A percentile compares a stretch with the other conserved stretches of the same genome.
Evolutionary conservation across 2,329 filamentous ascomycete species (phyloP).

Genomic region (Fusarium irregulare): DNA sequence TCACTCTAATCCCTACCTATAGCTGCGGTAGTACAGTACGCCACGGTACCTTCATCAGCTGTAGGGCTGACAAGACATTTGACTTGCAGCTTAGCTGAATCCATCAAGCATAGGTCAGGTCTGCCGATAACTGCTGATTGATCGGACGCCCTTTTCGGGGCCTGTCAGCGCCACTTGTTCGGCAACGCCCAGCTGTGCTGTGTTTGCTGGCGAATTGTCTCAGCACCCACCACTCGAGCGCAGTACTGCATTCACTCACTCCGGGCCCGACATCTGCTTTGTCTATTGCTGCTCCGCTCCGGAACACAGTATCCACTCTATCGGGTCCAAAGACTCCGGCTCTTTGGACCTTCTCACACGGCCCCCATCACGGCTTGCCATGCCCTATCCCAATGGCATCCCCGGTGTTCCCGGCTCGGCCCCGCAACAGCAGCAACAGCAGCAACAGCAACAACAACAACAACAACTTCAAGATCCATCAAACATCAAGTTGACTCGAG

Average conservation of each 20-base stretch:
- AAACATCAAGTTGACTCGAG: slow-evolving; percentile 66
- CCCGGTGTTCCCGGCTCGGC: slow-evolving; percentile 36
- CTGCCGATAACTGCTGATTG: slow-evolving; percentile 1
- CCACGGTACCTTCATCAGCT: background rate
- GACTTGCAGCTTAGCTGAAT: slow-evolving; percentile 32
- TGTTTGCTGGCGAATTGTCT: slow-evolving; percentile 5
- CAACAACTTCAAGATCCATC: slow-evolving; percentile 52
- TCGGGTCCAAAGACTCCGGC: slow-evolving; percentile 12
- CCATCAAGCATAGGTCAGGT: slow-evolving; percentile 9
- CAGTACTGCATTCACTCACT: background rate
- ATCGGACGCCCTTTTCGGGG: slow-evolving; percentile 17
- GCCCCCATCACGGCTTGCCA: slow-evolving; percentile 12
- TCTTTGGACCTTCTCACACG: background rate
- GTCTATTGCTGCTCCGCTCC: slow-evolving; percentile 1
- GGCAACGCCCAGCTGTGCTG: slow-evolving; percentile 4
- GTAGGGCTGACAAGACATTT: slow-evolving; percentile 28
- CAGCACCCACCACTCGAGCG: background rate
- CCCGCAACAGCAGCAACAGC: slow-evolving; percentile 33
- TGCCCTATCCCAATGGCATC: slow-evolving; percentile 41
- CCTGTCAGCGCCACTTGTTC: slow-evolving; percentile 15
- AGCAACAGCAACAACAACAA: slow-evolving; percentile 27
- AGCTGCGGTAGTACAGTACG: slow-evolving; percentile 16
- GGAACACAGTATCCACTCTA: slow-evolving; percentile 27
- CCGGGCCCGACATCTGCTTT: slow-evolving; percentile 14
- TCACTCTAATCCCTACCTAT: slow-evolving; percentile 12